These are phyloP conservation scores for Lipomyces kockii DNA, from an alignment of 805 yeast species.

Conservation along the genomic window DNA sequence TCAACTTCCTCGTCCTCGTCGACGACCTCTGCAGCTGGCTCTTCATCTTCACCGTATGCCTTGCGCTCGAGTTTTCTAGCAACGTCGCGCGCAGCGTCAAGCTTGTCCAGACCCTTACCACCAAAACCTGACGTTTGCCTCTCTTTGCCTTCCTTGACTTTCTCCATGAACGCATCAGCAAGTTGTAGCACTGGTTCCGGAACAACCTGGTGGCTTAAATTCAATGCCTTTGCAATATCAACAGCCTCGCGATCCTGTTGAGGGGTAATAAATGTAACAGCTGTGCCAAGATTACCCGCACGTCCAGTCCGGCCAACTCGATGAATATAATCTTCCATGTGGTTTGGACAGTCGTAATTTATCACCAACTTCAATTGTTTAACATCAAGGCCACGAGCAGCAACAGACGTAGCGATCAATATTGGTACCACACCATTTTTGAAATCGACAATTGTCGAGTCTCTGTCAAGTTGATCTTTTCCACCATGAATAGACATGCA, in stretches of 20 bases:
- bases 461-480: conserved; percentile 82
- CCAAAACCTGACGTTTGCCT: conserved; percentile 77
- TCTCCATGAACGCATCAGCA: conserved; percentile 60
- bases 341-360: conserved; percentile 81
- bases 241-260: conserved; percentile 66
- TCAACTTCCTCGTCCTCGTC: conserved; percentile 43
- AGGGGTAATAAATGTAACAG: conserved; percentile 71
- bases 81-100: conserved; percentile 65
- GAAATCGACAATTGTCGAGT: conserved; percentile 72
- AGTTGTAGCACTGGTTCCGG: conserved; percentile 57
- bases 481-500: conserved; percentile 89
- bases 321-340: conserved; percentile 94
- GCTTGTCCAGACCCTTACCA: conserved; percentile 84
- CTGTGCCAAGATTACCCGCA: conserved; percentile 77
- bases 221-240: conserved; percentile 72
- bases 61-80: conserved; percentile 56
- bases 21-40: conserved; percentile 36
- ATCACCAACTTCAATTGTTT: conserved; percentile 79
- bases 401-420: conserved; percentile 88
- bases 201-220: conserved; percentile 59
- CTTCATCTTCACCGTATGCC: conserved; percentile 52
- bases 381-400: conserved; percentile 96
- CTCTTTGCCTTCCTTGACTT: conserved; percentile 69
- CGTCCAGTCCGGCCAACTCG: conserved; percentile 96
- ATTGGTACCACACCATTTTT: conserved; percentile 60